phyloP scores from a whole-genome alignment of 805 yeast species.

The Ogataea populi-albae region DNA sequence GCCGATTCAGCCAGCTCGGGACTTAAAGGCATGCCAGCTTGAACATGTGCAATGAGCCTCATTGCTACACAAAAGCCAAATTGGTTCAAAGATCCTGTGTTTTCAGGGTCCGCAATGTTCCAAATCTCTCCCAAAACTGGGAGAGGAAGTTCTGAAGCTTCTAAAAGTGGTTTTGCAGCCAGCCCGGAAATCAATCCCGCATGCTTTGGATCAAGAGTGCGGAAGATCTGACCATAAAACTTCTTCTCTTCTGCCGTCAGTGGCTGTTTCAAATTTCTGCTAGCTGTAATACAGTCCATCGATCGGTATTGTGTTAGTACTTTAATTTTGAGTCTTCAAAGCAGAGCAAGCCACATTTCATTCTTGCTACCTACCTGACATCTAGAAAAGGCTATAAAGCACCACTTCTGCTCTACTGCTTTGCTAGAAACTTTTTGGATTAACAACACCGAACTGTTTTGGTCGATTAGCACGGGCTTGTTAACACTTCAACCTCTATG shows the following conservation, averaged over 20 bases:
- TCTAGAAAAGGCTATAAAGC: too few species aligned
- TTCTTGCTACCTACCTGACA: conserved; percentile 16
- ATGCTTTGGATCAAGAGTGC: conserved; percentile 71
- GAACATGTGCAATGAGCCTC: conserved; percentile 86
- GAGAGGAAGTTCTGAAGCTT: conserved; percentile 80
- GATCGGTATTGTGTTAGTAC: too few species aligned
- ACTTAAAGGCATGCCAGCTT: conserved; percentile 60
- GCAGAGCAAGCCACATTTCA: too few species aligned
- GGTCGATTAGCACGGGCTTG: too few species aligned
- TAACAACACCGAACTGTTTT: background rate
- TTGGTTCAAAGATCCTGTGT: conserved; percentile 79
- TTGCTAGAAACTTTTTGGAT: background rate
- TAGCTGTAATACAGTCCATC: conserved; percentile 8
- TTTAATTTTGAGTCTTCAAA: too few species aligned
- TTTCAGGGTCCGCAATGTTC: conserved; percentile 89
- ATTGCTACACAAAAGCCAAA: conserved; percentile 81
- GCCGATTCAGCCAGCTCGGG: conserved; percentile 48
- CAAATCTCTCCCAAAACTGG: conserved; percentile 83
- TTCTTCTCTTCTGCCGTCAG: conserved; percentile 75
- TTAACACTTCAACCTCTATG: too few species aligned
- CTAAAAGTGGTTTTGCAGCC: conserved; percentile 76
- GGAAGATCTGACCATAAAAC: conserved; percentile 72
- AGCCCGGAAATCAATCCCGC: conserved; percentile 87
- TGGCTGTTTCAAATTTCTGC: conserved; percentile 28
- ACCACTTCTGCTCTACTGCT: conserved; percentile 1